A percentile compares a stretch with the other conserved stretches of the same genome.
Evolutionary conservation across 176 grass and related monocot species (phyloP).

Genomic region (Oryza longistaminata): DNA sequence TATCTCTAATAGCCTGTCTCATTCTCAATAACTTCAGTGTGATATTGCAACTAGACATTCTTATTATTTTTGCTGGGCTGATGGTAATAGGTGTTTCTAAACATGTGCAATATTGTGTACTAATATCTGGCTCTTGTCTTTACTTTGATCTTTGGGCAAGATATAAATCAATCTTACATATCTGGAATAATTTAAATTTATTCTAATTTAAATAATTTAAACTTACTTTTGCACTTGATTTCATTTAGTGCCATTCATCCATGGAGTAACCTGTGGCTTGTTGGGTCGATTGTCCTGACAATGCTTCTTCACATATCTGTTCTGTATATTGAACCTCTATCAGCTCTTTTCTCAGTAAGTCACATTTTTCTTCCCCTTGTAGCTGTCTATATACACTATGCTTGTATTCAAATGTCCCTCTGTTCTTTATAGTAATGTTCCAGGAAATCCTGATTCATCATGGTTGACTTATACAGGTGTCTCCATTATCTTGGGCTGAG

Average conservation of each 20-base stretch:
- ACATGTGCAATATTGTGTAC: slow-evolving; percentile 25
- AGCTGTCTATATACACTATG: neutral
- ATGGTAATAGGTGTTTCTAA: neutral
- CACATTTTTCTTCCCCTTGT: slow-evolving; percentile 10
- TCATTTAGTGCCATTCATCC: slow-evolving; percentile 77
- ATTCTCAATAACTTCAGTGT: neutral
- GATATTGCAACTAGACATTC: slow-evolving; percentile 3
- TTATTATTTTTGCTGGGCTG: slow-evolving; percentile 1
- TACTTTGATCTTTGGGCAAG: neutral
- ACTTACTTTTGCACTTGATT: slow-evolving; percentile 9
- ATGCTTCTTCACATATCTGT: slow-evolving; percentile 89
- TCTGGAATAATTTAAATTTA: neutral
- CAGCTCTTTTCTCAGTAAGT: slow-evolving; percentile 94
- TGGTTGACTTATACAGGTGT: slow-evolving; percentile 63
- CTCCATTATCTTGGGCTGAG: slow-evolving; percentile 85
- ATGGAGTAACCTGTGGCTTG: slow-evolving; percentile 96
- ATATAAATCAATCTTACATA: slow-evolving; percentile 2
- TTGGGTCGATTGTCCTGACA: slow-evolving; percentile 89
- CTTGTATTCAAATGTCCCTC: neutral
- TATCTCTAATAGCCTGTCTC: neutral
- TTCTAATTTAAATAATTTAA: neutral
- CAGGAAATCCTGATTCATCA: slow-evolving; percentile 9
- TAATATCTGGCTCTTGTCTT: slow-evolving; percentile 12
- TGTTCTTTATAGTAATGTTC: slow-evolving; percentile 10
- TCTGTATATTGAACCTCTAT: slow-evolving; percentile 80